These are phyloP conservation scores for Hypomyces rosellus DNA, from an alignment of 2,329 filamentous ascomycete species.

Conservation along the genomic window DNA sequence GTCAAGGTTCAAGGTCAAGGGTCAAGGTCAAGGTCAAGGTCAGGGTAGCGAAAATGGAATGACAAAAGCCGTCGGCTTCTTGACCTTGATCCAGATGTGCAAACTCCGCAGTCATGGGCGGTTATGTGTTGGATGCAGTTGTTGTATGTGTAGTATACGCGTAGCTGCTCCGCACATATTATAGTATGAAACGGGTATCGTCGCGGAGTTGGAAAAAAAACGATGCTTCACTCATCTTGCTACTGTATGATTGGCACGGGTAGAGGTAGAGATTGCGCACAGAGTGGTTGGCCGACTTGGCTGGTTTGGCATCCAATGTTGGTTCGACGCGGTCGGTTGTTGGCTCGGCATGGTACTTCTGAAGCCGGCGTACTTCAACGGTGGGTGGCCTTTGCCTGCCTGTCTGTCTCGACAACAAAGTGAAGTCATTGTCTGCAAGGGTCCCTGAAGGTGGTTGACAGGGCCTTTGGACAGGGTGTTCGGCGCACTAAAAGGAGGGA, in stretches of 20 bases:
- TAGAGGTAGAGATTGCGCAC: neutral
- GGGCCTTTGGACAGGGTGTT: constrained; percentile 11
- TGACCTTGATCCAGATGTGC: no score
- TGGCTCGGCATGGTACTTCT: neutral
- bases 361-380: neutral
- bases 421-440: constrained; percentile 7
- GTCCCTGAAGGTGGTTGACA: neutral
- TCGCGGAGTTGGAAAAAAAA: neutral
- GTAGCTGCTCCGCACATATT: no score
- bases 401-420: constrained; percentile 1
- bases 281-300: no score
- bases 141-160: no score
- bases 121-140: no score
- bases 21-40: no score
- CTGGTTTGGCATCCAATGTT: no score
- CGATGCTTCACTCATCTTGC: neutral
- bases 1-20: no score
- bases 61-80: no score
- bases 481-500: constrained; percentile 11
- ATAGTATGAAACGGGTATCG: no score
- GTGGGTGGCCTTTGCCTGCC: neutral
- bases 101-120: no score
- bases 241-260: neutral
- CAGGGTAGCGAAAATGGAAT: no score
- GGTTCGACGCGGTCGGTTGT: neutral